phyloP scores from a whole-genome alignment of 257 asterid species.

The Solanum chiquidenum region DNA sequence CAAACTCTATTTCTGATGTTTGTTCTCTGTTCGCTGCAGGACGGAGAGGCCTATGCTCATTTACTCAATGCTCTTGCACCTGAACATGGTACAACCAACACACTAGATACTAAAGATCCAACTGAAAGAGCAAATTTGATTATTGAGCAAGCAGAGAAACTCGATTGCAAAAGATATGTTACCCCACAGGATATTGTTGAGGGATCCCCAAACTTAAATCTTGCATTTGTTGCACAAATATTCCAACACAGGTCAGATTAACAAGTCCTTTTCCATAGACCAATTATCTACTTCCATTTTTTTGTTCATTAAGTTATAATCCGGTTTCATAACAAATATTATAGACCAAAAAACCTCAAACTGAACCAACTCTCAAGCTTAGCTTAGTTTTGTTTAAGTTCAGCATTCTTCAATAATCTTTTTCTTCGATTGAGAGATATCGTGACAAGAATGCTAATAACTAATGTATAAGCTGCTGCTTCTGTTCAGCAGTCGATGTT shows the following conservation, averaged over 20 bases:
- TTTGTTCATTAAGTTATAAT: neutral
- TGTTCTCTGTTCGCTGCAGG: constrained; percentile 32
- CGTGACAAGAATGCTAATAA: neutral
- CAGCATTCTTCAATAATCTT: neutral
- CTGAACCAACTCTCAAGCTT: neutral
- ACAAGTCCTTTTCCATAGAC: neutral
- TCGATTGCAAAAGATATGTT: constrained; percentile 78
- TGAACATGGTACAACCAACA: constrained; percentile 54
- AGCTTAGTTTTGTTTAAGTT: neutral
- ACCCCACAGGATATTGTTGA: constrained; percentile 85
- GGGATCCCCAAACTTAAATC: constrained; percentile 79
- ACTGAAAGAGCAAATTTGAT: constrained; percentile 79
- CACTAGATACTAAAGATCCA: constrained; percentile 69
- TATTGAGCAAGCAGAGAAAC: constrained; percentile 84
- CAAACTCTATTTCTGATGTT: neutral
- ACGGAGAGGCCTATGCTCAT: constrained; percentile 91
- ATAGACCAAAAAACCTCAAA: neutral
- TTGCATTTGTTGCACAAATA: constrained; percentile 96
- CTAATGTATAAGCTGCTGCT: neutral
- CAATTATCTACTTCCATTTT: neutral
- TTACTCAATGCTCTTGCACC: constrained; percentile 91
- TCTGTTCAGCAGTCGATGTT: neutral
- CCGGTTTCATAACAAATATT: neutral
- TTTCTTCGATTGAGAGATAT: neutral
- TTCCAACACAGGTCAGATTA: constrained; percentile 69